Conservation (phyloP, 805 yeast genomes). For the Metschnikowia hibisci region DNA sequence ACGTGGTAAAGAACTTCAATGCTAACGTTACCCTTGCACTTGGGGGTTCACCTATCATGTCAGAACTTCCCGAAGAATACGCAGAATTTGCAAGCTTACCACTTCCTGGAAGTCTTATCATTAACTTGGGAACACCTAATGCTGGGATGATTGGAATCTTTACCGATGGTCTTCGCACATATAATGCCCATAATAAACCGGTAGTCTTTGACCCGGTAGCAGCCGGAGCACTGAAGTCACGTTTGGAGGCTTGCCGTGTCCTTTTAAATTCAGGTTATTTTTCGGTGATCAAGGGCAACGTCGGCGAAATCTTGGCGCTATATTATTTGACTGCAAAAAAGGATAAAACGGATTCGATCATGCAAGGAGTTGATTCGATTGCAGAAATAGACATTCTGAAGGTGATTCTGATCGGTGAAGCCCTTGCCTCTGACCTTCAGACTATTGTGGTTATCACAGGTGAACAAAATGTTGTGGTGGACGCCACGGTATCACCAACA, state of each 20-base stretch:
- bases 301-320: conserved; percentile 76
- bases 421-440: conserved; percentile 37
- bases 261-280: conserved; percentile 56
- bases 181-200: conserved; percentile 54
- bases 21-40: conserved; percentile 83
- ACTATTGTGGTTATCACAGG: conserved; percentile 76
- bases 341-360: conserved; percentile 20
- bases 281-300: conserved; percentile 77
- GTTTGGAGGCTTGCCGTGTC: conserved; percentile 46
- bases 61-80: conserved; percentile 66
- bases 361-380: conserved; percentile 72
- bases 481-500: neutral
- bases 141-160: conserved; percentile 41
- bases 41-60: conserved; percentile 89
- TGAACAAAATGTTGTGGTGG: conserved; percentile 25
- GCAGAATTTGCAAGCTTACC: conserved; percentile 53
- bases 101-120: conserved; percentile 52
- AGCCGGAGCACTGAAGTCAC: conserved; percentile 69
- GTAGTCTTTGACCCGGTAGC: conserved; percentile 92
- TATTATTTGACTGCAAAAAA: conserved; percentile 19
- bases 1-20: conserved; percentile 82
- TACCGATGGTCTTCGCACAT: conserved; percentile 50
- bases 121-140: conserved; percentile 75
- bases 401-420: conserved; percentile 33
- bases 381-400: conserved; percentile 17